Percentiles rank a stretch among this genome's conserved stretches.
phyloP scores from a whole-genome alignment of 768 basidiomycete species.

The Rhodosporidiobolus odoratus region DNA sequence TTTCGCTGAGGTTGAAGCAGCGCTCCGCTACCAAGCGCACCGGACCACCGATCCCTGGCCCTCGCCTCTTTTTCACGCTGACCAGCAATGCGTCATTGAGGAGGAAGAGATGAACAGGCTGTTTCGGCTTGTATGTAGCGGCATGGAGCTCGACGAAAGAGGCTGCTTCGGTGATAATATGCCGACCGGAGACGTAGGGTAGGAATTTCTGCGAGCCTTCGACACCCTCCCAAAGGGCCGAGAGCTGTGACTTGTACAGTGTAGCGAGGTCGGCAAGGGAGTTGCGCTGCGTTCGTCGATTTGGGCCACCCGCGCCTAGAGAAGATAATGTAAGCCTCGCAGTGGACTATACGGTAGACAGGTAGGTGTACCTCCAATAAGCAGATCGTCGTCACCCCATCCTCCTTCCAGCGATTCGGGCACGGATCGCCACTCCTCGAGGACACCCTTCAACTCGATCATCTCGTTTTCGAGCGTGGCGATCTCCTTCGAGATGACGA shows the following conservation, averaged over 20 bases:
- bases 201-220: slow-evolving; percentile 94
- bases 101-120: slow-evolving; percentile 80
- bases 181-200: slow-evolving; percentile 82
- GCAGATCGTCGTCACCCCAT: slow-evolving; percentile 52
- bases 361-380: slow-evolving; percentile 51
- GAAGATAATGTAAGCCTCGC: not conserved
- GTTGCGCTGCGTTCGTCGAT: slow-evolving; percentile 65
- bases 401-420: slow-evolving; percentile 80
- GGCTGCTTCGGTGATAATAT: slow-evolving; percentile 80
- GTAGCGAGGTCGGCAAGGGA: slow-evolving; percentile 93
- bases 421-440: slow-evolving; percentile 94
- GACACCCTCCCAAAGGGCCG: slow-evolving; percentile 76
- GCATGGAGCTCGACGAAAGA: slow-evolving; percentile 78
- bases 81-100: slow-evolving; percentile 88
- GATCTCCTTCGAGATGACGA: slow-evolving; percentile 94
- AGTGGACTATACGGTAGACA: not conserved
- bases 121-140: slow-evolving; percentile 88
- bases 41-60: slow-evolving; percentile 57
- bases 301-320: slow-evolving; percentile 50
- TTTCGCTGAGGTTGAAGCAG: slow-evolving; percentile 89
- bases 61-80: slow-evolving; percentile 62
- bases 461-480: slow-evolving; percentile 93
- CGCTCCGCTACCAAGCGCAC: slow-evolving; percentile 82
- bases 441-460: slow-evolving; percentile 87
- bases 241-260: slow-evolving; percentile 91